A percentile compares a stretch with the other conserved stretches of the same genome.
These are phyloP conservation scores for Saturnispora mendoncae DNA, from an alignment of 805 yeast species.

Conservation along the genomic window DNA sequence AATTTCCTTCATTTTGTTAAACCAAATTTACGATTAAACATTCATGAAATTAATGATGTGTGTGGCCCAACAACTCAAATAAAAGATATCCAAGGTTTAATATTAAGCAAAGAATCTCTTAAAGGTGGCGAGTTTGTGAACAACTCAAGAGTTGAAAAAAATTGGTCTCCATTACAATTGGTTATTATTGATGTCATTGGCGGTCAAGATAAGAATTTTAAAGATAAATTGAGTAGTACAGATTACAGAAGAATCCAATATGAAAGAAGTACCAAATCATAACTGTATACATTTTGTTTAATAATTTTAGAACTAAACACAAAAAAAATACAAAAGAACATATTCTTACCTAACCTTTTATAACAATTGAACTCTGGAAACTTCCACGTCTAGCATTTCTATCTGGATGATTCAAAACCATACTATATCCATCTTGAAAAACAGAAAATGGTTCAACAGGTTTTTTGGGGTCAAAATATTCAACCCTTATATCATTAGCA, in stretches of 20 bases:
- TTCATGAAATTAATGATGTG: constrained; percentile 66
- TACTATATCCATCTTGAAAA: constrained; percentile 22
- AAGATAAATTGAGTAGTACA: constrained; percentile 80
- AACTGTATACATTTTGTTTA: too few relatives aligned
- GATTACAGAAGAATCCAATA: constrained; percentile 45
- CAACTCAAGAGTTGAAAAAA: constrained; percentile 46
- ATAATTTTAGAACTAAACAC: too few relatives aligned
- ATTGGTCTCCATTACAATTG: constrained; percentile 43
- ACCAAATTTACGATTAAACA: constrained; percentile 39
- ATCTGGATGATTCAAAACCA: constrained; percentile 87
- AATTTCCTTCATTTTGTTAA: constrained; percentile 41
- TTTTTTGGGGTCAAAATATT: constrained; percentile 41
- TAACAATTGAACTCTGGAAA: constrained; percentile 51
- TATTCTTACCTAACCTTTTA: constrained; percentile 29
- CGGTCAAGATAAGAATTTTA: constrained; percentile 37
- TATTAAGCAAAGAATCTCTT: constrained; percentile 72
- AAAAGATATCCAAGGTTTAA: constrained; percentile 64
- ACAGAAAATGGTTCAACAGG: constrained; percentile 46
- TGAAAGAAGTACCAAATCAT: constrained; percentile 14
- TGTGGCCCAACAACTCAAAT: constrained; percentile 90
- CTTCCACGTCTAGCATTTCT: constrained; percentile 51
- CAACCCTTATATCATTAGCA: constrained; percentile 32
- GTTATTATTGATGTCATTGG: constrained; percentile 60
- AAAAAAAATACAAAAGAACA: neutral
- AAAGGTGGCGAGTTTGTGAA: constrained; percentile 72